Evolutionary conservation across 1,139 yeast genomes (phyloP).

Genomic region (Yamadazyma atmosphaerica): DNA sequence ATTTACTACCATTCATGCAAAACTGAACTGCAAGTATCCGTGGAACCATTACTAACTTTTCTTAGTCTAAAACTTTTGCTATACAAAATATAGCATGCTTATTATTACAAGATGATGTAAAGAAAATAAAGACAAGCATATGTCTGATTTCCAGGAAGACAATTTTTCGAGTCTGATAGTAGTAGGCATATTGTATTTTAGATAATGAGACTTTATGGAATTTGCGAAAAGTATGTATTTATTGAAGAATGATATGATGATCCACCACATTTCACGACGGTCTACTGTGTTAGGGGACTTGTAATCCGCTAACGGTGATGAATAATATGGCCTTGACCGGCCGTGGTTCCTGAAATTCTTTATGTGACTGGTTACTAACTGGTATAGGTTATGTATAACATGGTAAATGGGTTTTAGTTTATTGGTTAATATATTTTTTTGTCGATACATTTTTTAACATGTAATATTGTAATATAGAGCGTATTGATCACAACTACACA

Average conservation of each 20-base stretch:
- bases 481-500: too few relatives aligned
- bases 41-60: constrained; percentile 20
- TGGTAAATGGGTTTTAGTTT: too few relatives aligned
- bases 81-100: constrained; percentile 15
- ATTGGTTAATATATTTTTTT: too few relatives aligned
- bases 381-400: too few relatives aligned
- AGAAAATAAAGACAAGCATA: constrained; percentile 92
- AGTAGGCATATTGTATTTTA: constrained; percentile 13
- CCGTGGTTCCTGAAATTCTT: constrained; percentile 76
- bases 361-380: constrained; percentile 4
- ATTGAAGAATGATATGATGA: constrained; percentile 70
- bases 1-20: constrained; percentile 95
- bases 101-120: constrained; percentile 62
- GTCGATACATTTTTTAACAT: too few relatives aligned
- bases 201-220: constrained; percentile 13
- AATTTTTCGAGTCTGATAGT: constrained; percentile 62
- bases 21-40: constrained; percentile 55
- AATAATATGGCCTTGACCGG: constrained; percentile 96
- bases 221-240: constrained; percentile 7
- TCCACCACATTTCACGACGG: constrained; percentile 98
- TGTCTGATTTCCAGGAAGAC: constrained; percentile 85
- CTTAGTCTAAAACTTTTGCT: constrained; percentile 16
- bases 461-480: too few relatives aligned
- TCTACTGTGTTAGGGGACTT: constrained; percentile 89
- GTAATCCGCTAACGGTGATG: constrained; percentile 87